Evolutionary conservation across 129 eudicot genomes (phyloP), one percentile per base, ranked within the genome.

Genomic region (Artemisia argyi): DNA sequence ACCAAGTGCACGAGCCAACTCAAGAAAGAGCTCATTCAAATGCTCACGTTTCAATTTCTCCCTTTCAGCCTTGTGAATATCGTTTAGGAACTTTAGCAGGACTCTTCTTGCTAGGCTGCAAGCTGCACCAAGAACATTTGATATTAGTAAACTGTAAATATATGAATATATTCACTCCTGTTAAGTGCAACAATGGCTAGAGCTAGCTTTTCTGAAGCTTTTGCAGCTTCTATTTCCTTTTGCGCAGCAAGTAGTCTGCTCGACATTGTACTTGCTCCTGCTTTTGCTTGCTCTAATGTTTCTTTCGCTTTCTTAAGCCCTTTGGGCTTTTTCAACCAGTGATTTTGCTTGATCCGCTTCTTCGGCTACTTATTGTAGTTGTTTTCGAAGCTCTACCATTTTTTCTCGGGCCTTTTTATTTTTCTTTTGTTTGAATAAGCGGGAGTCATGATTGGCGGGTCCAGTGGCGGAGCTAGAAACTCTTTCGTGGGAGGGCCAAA

Each of bases 211-310:
- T 94, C 98, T 0, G 97, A 85, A 48, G 96, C 98, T 76, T 83
- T 85, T 22, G 98, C 90, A 9, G 97, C 96, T 66, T 94, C 98
- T 39, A 88, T 94, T 61, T 94, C 98, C 86, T 94, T 94, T 57
- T 77, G 86, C 8, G 96, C 93, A 7, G 97, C 96, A 56, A 82
- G 74, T 42, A 94, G 63, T 73, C 97, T 78, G 77, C 93, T 90
- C 57, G 83, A 88, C 78, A 88, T 72, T 0, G 95, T 88, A 74
- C 79, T 81, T 39, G 87, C 89, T 76, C 96, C 96, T 0, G 89
- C 96, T 53, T 81, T 90, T 3, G 91, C 91, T 77, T 78, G 91
- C 67, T 86, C 97, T 1, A 81, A 86, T 46, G 88, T 86, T 67
- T 94, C 98, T 74, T 81, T 81, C 12, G 86, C 93, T 82, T 86